Conservation (phyloP, 1,139 yeast genomes). For the Yamadazyma atmosphaerica region DNA sequence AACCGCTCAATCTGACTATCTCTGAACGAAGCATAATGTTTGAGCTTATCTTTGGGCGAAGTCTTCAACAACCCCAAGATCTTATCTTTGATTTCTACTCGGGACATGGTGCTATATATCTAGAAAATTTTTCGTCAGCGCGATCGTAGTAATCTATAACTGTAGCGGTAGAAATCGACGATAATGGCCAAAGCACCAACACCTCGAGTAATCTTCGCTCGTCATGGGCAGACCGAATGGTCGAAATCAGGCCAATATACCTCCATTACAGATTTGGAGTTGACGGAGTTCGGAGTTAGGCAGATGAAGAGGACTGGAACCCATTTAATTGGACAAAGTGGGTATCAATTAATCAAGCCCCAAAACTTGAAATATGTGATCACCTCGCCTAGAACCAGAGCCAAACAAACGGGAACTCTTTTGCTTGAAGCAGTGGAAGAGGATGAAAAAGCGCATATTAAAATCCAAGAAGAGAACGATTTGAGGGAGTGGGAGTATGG, state of each 20-base stretch:
- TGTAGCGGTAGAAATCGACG: too few relatives aligned
- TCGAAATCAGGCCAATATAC: conserved; percentile 92
- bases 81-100: conserved; percentile 32
- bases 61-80: conserved; percentile 43
- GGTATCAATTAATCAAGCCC: conserved; percentile 63
- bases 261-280: conserved; percentile 74
- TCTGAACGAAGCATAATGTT: conserved; percentile 68
- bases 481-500: conserved; percentile 96
- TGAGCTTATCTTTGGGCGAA: conserved; percentile 64
- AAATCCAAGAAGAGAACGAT: conserved; percentile 59
- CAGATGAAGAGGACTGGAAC: conserved; percentile 78
- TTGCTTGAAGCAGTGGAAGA: conserved; percentile 51
- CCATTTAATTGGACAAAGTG: conserved; percentile 57
- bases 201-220: conserved; percentile 78
- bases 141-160: too few relatives aligned
- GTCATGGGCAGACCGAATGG: conserved; percentile 96
- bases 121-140: too few relatives aligned
- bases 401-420: conserved; percentile 67
- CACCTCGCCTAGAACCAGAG: conserved; percentile 80
- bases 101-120: conserved; percentile 13
- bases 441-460: conserved; percentile 43
- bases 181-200: conserved; percentile 38
- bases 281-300: conserved; percentile 74
- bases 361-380: conserved; percentile 59
- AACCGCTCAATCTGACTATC: conserved; percentile 61